phyloP scores from a whole-genome alignment of 768 basidiomycete species.

The Lactarius hengduanensis region DNA sequence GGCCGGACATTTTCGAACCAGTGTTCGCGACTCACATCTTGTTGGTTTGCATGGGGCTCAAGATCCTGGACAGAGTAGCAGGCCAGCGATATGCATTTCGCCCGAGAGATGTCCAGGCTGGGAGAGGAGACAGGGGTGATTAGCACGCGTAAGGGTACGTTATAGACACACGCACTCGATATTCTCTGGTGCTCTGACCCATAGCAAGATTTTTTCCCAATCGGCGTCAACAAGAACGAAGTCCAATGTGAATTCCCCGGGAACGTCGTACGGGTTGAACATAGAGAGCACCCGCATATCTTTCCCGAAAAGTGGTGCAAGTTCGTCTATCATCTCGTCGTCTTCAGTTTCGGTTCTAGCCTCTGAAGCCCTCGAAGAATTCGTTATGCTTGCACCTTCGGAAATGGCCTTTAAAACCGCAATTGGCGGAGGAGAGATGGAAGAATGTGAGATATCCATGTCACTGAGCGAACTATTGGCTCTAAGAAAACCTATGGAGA shows the following conservation, averaged over 20 bases:
- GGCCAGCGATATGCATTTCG: constrained; percentile 15
- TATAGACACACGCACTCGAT: constrained; percentile 8
- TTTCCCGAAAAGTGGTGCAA: constrained; percentile 20
- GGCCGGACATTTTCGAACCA: constrained; percentile 26
- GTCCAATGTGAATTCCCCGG: constrained; percentile 11
- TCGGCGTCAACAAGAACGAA: constrained; percentile 4
- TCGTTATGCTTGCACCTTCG: constrained; percentile 1
- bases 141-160: not conserved
- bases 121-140: not conserved
- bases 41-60: constrained; percentile 9
- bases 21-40: constrained; percentile 4
- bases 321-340: constrained; percentile 22
- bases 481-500: too few species aligned
- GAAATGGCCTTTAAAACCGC: constrained; percentile 7
- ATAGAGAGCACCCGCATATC: constrained; percentile 23
- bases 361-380: not conserved
- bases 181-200: constrained; percentile 12
- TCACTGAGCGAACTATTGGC: not conserved
- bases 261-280: constrained; percentile 5
- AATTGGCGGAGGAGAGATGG: constrained; percentile 15
- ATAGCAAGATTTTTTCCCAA: constrained; percentile 18
- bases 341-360: constrained; percentile 9
- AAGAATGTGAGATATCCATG: constrained; percentile 11
- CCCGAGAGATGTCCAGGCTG: constrained; percentile 18
- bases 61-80: constrained; percentile 19